These are phyloP conservation scores for Apium graveolens DNA, from an alignment of 129 eudicot genomes.

Conservation along the genomic window DNA sequence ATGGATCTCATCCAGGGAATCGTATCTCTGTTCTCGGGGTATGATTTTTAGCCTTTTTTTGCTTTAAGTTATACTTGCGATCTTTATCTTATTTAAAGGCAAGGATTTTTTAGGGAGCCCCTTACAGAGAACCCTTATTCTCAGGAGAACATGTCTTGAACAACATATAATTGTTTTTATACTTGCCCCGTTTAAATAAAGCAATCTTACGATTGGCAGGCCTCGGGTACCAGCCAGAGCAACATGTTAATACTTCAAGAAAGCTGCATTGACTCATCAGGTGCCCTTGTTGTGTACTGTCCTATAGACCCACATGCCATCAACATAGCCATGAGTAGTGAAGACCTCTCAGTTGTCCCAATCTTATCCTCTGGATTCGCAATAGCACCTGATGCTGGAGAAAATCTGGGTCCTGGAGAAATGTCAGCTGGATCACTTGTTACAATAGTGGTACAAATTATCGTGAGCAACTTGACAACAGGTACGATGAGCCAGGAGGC, in stretches of 20 bases:
- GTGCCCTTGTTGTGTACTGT: conserved; percentile 56
- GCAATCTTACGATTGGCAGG: conserved; percentile 22
- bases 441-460: conserved; percentile 61
- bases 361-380: conserved; percentile 71
- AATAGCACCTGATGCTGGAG: conserved; percentile 41
- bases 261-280: conserved; percentile 63
- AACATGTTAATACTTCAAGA: conserved; percentile 69
- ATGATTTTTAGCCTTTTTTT: too few species aligned
- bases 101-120: too few species aligned
- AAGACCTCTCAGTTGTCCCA: conserved; percentile 63
- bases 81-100: too few species aligned
- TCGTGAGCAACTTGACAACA: conserved; percentile 48
- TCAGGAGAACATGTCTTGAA: too few species aligned
- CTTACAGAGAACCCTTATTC: too few species aligned
- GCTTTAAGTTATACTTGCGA: too few species aligned
- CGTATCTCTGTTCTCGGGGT: too few species aligned
- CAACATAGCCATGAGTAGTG: conserved; percentile 61
- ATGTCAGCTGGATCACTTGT: conserved; percentile 45
- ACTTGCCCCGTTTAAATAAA: background rate
- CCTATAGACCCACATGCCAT: conserved; percentile 55
- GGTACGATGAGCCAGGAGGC: conserved; percentile 65
- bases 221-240: conserved; percentile 54
- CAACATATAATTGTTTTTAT: background rate
- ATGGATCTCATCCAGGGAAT: too few species aligned
- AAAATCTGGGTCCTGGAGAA: conserved; percentile 18